phyloP scores from a whole-genome alignment of 1,284 basidiomycete genomes.

The Puccinia novopanici region DNA sequence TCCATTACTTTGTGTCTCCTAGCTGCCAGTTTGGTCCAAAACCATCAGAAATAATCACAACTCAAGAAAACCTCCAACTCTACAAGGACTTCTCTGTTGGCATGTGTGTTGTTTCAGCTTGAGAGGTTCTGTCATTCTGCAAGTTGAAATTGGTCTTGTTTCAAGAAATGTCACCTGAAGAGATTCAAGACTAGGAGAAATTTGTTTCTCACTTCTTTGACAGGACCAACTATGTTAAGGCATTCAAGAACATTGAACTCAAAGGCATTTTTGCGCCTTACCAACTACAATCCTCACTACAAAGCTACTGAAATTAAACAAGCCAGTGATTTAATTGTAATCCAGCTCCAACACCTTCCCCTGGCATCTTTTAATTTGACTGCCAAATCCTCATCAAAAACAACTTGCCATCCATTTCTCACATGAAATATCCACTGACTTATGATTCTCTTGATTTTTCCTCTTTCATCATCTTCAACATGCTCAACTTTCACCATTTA shows the following conservation, averaged over 20 bases:
- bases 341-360: neutral
- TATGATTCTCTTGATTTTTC: neutral
- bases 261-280: neutral
- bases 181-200: neutral
- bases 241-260: neutral
- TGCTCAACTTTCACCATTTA: constrained; percentile 4
- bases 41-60: too few species aligned
- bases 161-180: neutral
- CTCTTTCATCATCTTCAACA: neutral
- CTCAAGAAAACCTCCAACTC: too few species aligned
- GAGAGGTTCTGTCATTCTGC: neutral
- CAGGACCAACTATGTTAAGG: neutral
- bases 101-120: neutral
- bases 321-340: neutral
- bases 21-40: too few species aligned
- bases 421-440: neutral
- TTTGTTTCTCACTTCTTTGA: neutral
- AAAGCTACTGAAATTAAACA: neutral
- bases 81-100: too few species aligned
- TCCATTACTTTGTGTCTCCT: too few species aligned
- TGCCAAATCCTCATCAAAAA: neutral
- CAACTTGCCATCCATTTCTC: neutral
- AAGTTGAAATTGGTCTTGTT: neutral
- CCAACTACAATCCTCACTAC: neutral
- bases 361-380: neutral